These are phyloP conservation scores for Mycena capillaripes DNA, from an alignment of 768 basidiomycete species.

Conservation along the genomic window DNA sequence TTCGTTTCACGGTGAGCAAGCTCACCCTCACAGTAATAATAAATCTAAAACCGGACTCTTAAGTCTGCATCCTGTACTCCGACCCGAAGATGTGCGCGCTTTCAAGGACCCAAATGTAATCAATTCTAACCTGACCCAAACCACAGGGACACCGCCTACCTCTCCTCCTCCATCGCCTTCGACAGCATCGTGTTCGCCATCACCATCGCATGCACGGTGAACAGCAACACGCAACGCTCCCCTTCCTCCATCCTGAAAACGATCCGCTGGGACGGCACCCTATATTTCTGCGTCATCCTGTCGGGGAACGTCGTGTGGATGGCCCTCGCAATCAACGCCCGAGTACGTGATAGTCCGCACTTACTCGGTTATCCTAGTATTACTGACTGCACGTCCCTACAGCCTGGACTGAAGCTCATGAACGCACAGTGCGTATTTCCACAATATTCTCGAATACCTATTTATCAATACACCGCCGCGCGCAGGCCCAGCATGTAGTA, in stretches of 20 bases:
- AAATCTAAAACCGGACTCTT: not conserved
- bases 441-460: not conserved
- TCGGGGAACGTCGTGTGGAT: constrained; percentile 47
- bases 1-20: constrained; percentile 33
- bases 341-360: constrained; percentile 33
- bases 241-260: constrained; percentile 33
- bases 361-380: not conserved
- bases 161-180: constrained; percentile 42
- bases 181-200: constrained; percentile 43
- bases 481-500: constrained; percentile 43
- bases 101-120: not conserved
- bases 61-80: constrained; percentile 38
- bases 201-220: constrained; percentile 38
- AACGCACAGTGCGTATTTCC: constrained; percentile 44
- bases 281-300: constrained; percentile 46
- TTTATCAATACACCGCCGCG: not conserved
- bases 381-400: not conserved
- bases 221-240: not conserved
- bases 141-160: constrained; percentile 45
- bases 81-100: constrained; percentile 16
- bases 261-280: constrained; percentile 43
- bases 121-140: not conserved
- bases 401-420: constrained; percentile 46
- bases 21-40: not conserved
- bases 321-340: constrained; percentile 39